These are phyloP conservation scores for Pholiota microspora DNA, from an alignment of 768 basidiomycete genomes.

Conservation along the genomic window DNA sequence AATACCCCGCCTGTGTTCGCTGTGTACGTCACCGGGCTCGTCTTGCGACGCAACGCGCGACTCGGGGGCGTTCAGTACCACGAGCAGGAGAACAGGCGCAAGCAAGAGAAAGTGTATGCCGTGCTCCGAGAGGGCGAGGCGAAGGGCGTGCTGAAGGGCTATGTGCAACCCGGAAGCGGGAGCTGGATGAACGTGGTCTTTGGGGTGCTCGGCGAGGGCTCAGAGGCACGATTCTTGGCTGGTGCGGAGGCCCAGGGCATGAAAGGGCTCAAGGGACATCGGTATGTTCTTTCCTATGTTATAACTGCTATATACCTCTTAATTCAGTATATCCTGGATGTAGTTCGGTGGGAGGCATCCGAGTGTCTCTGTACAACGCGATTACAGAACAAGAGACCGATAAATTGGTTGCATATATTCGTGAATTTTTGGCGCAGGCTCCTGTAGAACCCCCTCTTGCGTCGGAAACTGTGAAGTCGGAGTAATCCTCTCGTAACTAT, in stretches of 20 bases:
- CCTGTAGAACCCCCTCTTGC: conserved; percentile 19
- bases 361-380: conserved; percentile 89
- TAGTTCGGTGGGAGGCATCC: conserved; percentile 72
- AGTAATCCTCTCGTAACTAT: not conserved
- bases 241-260: conserved; percentile 80
- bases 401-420: conserved; percentile 55
- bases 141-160: conserved; percentile 65
- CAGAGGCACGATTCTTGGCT: conserved; percentile 70
- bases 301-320: not conserved
- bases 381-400: conserved; percentile 75
- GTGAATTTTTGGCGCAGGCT: conserved; percentile 41
- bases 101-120: conserved; percentile 75
- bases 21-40: conserved; percentile 87
- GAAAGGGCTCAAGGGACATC: conserved; percentile 89
- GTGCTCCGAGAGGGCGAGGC: conserved; percentile 69
- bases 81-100: conserved; percentile 63
- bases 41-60: conserved; percentile 66
- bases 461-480: conserved; percentile 14
- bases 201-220: conserved; percentile 68
- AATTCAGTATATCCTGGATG: not conserved
- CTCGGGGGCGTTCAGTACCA: conserved; percentile 68
- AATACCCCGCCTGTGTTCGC: conserved; percentile 94
- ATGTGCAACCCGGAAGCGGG: conserved; percentile 71
- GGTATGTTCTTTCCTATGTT: conserved; percentile 63
- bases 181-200: conserved; percentile 99